A percentile compares a stretch with the other conserved stretches of the same genome.
Conservation (phyloP, 78 protist genomes). For the slime mould (Dictyostelium discoideum) region DNA sequence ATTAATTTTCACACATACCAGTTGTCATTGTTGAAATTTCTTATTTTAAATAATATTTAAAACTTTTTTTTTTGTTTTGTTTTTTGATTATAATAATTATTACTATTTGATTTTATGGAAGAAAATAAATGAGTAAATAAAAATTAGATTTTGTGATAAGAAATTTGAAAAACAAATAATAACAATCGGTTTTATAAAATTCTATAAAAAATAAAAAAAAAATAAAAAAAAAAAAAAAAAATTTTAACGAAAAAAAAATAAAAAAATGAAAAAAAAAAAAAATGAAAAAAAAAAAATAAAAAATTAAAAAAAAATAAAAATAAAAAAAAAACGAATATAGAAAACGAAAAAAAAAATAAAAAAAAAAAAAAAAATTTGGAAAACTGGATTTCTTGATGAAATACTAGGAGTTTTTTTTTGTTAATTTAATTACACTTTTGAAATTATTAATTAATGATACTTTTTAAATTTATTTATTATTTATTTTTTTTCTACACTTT, state of each 20-base stretch:
- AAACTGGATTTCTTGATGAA: neutral
- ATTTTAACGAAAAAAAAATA: neutral
- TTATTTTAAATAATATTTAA: neutral
- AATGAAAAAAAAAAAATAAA: neutral
- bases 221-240: neutral
- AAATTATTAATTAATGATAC: too few relatives aligned
- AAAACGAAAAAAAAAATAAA: neutral
- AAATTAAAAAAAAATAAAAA: neutral
- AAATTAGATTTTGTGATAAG: neutral
- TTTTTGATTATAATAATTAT: neutral
- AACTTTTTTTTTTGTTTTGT: too few relatives aligned
- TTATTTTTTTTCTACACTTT: neutral
- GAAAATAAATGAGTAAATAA: slow-evolving; percentile 22
- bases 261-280: neutral
- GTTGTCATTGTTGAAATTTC: neutral
- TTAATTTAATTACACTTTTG: too few relatives aligned
- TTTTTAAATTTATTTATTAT: neutral
- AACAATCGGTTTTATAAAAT: neutral
- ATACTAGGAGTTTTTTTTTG: too few relatives aligned
- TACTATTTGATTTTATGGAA: slow-evolving; percentile 31
- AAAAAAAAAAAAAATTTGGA: neutral
- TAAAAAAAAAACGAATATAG: too few relatives aligned
- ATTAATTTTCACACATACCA: neutral
- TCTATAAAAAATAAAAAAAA: neutral
- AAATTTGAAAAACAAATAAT: neutral